Evolutionary conservation across 164 flowering plant genomes (phyloP).

Genomic region (Aristolochia fimbriata): DNA sequence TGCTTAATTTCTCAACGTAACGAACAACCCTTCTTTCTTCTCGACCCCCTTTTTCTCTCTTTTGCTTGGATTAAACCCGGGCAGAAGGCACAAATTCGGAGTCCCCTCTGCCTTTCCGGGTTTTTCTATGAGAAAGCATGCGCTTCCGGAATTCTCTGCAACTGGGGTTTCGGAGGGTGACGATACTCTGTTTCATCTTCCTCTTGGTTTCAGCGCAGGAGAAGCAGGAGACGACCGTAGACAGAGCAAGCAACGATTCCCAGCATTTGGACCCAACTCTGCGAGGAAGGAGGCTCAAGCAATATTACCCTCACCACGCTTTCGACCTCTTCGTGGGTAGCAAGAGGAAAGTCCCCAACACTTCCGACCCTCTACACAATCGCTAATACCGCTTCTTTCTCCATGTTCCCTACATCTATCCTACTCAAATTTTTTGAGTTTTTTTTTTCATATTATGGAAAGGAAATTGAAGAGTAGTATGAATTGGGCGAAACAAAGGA

Average conservation of each 20-base stretch:
- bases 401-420: neutral
- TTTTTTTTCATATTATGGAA: too few relatives aligned
- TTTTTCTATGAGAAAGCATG: neutral
- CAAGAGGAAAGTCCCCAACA: slow-evolving; percentile 5
- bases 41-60: too few relatives aligned
- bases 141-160: neutral
- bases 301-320: neutral
- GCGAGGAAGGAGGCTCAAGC: neutral
- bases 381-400: slow-evolving; percentile 2
- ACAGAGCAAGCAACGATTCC: neutral
- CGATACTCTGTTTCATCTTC: slow-evolving; percentile 2
- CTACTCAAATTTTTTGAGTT: too few relatives aligned
- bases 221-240: neutral
- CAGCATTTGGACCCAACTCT: neutral
- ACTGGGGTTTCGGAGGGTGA: neutral
- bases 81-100: too few relatives aligned
- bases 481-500: too few relatives aligned
- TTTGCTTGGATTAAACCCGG: too few relatives aligned
- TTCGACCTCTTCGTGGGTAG: neutral
- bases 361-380: slow-evolving; percentile 8
- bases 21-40: too few relatives aligned
- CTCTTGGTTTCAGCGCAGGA: neutral
- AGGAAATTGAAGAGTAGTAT: too few relatives aligned
- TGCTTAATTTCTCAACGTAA: too few relatives aligned
- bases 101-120: too few relatives aligned